Conservation (phyloP, 208 protist genomes). For the Tetramitus jugosus region DNA sequence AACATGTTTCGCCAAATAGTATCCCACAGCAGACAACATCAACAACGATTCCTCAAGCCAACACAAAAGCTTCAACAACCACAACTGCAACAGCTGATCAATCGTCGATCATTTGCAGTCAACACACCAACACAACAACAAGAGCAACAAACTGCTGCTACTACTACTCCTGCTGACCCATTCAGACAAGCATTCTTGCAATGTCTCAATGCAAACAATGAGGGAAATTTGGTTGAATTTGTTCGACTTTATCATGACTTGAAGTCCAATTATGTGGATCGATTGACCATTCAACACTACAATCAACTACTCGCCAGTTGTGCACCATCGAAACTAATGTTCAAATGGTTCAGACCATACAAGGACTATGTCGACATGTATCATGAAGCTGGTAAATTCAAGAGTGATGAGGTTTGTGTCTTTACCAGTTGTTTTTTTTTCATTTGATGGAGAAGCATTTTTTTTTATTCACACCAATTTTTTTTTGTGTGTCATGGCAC, state of each 20-base stretch:
- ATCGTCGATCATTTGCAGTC: no score
- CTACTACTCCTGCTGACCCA: not conserved
- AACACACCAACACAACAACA: no score
- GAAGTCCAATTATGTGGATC: not conserved
- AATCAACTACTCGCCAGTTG: not conserved
- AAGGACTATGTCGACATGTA: constrained; percentile 25
- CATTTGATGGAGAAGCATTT: not conserved
- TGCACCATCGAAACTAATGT: not conserved
- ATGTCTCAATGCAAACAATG: not conserved
- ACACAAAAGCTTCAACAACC: no score
- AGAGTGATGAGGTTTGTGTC: not conserved
- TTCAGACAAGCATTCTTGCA: not conserved
- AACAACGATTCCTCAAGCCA: no score
- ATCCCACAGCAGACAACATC: no score
- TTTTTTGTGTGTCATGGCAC: no score
- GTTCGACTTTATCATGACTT: not conserved
- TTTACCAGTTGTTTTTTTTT: not conserved
- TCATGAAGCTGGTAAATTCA: constrained; percentile 11
- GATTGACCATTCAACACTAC: not conserved
- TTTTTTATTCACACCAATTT: no score
- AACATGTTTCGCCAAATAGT: no score
- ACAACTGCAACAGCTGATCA: no score
- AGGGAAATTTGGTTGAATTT: not conserved
- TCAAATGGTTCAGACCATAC: constrained; percentile 21
- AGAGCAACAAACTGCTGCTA: not conserved